Base-by-base conservation (phyloP, 257 asterid species). In the Primulina tabacum region DNA sequence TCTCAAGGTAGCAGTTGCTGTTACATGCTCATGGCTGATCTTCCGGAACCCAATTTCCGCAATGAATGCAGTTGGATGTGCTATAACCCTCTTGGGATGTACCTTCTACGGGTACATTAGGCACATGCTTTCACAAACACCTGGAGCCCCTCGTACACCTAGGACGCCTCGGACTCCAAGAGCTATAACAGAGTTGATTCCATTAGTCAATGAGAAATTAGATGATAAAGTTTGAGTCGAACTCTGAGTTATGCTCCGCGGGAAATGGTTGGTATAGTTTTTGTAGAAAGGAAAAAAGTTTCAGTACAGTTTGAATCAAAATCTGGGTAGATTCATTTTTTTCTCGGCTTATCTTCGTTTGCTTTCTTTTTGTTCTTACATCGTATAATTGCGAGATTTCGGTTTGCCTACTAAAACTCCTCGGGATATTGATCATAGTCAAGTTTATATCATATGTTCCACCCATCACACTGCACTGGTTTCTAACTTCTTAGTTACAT, bases 31-130 rank as follows among this genome's bases (percentile, higher is more conserved):
- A 33, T 93, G 98, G 98, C 79, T 93, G 65, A 89, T 93, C 28
- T 93, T 93, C 77, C 81, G 82, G 29, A 93, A 93, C 73, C 98
- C 98, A 20, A 90, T 93, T 67, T 87, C 98, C 8, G 57, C 75
- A 68, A 78, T 89, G 95, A 93, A 93, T 50, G 97, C 95, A 0
- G 64, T 93, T 14, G 97, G 98, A 52, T 93, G 98, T 69, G 79
- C 78, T 0, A 82, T 93, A 71, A 90, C 97, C 1, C 90, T 93
- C 10, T 14, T 90, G 0, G 98, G 98, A 5, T 93, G 98, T 70
- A 88, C 97, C 5, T 92, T 93, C 84, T 93, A 93, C 29, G 98
- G 97, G 38, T 92, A 86, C 64, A 95, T 90, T 62, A 84, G 98
- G 62, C 97, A 92, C 77, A 21, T 64, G 80, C 82, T 87, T 62